Evolutionary conservation across 306 rosid species (phyloP).

Genomic region (Vicia villosa): DNA sequence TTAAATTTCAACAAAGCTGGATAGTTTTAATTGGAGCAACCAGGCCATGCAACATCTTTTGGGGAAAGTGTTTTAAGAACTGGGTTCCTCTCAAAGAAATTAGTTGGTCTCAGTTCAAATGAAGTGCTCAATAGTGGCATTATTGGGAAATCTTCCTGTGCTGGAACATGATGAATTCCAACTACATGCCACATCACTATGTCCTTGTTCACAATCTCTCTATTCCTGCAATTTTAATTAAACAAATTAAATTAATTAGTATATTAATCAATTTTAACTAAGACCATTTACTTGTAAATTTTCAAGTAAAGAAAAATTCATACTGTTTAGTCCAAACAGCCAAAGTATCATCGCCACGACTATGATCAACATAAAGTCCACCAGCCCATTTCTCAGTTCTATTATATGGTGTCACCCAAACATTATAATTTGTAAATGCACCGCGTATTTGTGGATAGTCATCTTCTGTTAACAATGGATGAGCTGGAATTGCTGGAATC

Average conservation of each 20-base stretch:
- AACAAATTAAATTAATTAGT: neutral
- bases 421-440: no score
- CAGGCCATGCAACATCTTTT: neutral
- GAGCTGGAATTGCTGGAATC: no score
- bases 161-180: slow-evolving; percentile 72
- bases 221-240: slow-evolving; percentile 38
- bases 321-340: no score
- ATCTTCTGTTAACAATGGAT: no score
- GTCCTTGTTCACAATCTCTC: slow-evolving; percentile 47
- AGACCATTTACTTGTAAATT: no score
- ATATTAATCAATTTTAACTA: neutral
- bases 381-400: no score
- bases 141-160: slow-evolving; percentile 50
- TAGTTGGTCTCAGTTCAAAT: slow-evolving; percentile 59
- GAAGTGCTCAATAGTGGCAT: slow-evolving; percentile 53
- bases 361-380: no score
- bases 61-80: slow-evolving; percentile 48
- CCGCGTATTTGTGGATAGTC: no score
- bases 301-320: no score
- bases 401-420: no score
- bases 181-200: slow-evolving; percentile 55
- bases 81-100: slow-evolving; percentile 58
- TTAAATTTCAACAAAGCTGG: neutral
- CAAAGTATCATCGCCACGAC: no score
- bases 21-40: slow-evolving; percentile 4